phyloP scores from a whole-genome alignment of 441 rosid genomes.

The Dalechampia spathulata region DNA sequence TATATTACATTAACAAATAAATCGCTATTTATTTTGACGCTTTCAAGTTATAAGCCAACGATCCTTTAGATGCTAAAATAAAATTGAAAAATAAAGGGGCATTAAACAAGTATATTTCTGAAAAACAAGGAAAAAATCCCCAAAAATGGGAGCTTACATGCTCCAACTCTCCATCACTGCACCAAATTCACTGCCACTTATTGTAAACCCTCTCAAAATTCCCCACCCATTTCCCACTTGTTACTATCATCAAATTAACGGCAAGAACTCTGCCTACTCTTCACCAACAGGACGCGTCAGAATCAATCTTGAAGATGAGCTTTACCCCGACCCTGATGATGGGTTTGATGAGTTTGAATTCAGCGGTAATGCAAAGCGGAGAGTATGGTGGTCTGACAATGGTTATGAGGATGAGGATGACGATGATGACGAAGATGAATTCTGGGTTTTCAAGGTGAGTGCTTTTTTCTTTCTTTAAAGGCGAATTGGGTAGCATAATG shows the following conservation, averaged over 20 bases:
- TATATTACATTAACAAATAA: no score
- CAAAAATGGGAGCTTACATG: slow-evolving; percentile 23
- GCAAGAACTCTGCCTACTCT: neutral
- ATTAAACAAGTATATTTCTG: no score
- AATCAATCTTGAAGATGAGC: slow-evolving; percentile 34
- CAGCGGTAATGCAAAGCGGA: slow-evolving; percentile 28
- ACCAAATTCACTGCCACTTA: slow-evolving; percentile 5
- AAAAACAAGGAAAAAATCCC: no score
- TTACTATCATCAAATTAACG: neutral
- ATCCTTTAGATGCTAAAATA: no score
- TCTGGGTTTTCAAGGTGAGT: slow-evolving; percentile 55
- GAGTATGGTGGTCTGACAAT: slow-evolving; percentile 48
- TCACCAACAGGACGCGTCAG: slow-evolving; percentile 19
- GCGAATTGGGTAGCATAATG: slow-evolving; percentile 1
- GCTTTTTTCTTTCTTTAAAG: neutral
- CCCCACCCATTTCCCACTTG: slow-evolving; percentile 8
- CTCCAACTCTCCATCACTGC: slow-evolving; percentile 10
- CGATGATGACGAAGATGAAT: slow-evolving; percentile 27
- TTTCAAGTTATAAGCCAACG: no score
- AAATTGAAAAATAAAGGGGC: no score
- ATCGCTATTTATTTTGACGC: no score
- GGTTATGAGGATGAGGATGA: slow-evolving; percentile 21
- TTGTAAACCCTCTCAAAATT: neutral
- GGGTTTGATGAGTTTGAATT: slow-evolving; percentile 28
- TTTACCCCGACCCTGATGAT: slow-evolving; percentile 22